phyloP scores from a whole-genome alignment of 805 yeast genomes.

The Starmera dryadoides region DNA sequence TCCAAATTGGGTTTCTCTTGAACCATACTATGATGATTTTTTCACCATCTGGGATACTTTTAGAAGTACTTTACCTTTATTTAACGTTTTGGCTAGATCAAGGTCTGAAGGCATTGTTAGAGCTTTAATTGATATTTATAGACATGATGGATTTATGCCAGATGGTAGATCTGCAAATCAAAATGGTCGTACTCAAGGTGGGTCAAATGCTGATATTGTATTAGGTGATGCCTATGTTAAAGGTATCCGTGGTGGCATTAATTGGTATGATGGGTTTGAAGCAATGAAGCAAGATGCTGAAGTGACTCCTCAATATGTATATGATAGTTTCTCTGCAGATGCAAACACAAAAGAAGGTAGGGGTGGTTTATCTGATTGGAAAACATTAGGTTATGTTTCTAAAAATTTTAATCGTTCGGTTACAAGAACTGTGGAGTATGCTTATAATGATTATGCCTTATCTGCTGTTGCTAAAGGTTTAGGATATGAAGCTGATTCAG shows the following conservation, averaged over 20 bases:
- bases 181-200: constrained; percentile 31
- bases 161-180: constrained; percentile 30
- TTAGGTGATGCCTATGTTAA: constrained; percentile 30
- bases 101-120: constrained; percentile 23
- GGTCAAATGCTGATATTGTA: constrained; percentile 28
- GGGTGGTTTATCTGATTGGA: constrained; percentile 30
- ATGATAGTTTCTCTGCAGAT: constrained; percentile 22
- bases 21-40: constrained; percentile 30
- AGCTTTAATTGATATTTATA: constrained; percentile 22
- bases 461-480: constrained; percentile 27
- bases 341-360: constrained; percentile 26
- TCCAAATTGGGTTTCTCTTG: constrained; percentile 19
- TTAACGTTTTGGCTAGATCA: constrained; percentile 22
- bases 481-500: constrained; percentile 14
- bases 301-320: constrained; percentile 23
- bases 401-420: constrained; percentile 25
- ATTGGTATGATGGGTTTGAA: constrained; percentile 25
- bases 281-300: constrained; percentile 31
- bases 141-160: constrained; percentile 28
- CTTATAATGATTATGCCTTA: constrained; percentile 29
- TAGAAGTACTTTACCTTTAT: constrained; percentile 26
- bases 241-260: constrained; percentile 14
- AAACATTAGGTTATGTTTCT: constrained; percentile 24
- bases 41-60: constrained; percentile 32
- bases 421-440: constrained; percentile 29